phyloP scores from a whole-genome alignment of 345 rosid genomes.

The Citrus medica region DNA sequence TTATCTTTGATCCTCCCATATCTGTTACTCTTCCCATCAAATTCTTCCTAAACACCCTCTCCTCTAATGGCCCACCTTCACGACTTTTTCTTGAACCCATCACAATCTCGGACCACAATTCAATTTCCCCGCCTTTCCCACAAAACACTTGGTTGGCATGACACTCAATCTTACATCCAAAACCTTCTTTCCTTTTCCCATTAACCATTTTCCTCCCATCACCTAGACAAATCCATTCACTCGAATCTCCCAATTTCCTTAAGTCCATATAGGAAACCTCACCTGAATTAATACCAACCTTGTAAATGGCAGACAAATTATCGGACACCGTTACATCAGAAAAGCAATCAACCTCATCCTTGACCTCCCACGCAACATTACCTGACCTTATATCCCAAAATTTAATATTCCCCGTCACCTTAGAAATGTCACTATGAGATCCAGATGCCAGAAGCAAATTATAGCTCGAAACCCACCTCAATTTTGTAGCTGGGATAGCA shows the following conservation, averaged over 20 bases:
- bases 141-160: conserved; percentile 81
- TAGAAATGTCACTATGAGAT: conserved; percentile 83
- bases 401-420: conserved; percentile 60
- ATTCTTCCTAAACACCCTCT: conserved; percentile 72
- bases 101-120: conserved; percentile 82
- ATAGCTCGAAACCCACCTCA: conserved; percentile 66
- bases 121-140: conserved; percentile 60
- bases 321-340: conserved; percentile 76
- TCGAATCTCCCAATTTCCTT: conserved; percentile 49
- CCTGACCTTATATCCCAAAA: conserved; percentile 87
- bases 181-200: conserved; percentile 80
- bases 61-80: conserved; percentile 34
- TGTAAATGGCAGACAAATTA: conserved; percentile 57
- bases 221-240: conserved; percentile 67
- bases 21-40: conserved; percentile 51
- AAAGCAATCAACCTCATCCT: conserved; percentile 81
- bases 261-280: conserved; percentile 64
- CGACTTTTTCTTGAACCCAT: conserved; percentile 35
- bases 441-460: conserved; percentile 80
- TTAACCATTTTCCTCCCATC: conserved; percentile 45
- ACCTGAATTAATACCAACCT: conserved; percentile 75
- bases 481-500: conserved; percentile 73
- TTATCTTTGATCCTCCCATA: conserved; percentile 54
- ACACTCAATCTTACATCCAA: conserved; percentile 71
- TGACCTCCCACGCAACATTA: conserved; percentile 65